Percentiles rank a stretch among this genome's conserved stretches.
Conservation (phyloP, 75 land plant species). For the Cunninghamia lanceolata region DNA sequence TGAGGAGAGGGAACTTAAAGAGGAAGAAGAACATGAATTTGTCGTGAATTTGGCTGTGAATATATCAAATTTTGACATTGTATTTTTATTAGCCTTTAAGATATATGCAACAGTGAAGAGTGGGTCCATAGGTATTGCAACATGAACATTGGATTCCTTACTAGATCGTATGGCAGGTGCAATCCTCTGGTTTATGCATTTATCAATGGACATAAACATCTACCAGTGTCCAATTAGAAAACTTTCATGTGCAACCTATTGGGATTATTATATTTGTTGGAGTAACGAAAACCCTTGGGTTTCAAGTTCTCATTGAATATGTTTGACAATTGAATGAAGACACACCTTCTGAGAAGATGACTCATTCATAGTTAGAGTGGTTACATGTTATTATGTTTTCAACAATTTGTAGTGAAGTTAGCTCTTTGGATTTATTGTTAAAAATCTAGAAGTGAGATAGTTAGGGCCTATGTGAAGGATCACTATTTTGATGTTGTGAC, state of each 20-base stretch:
- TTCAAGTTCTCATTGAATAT: slow-evolving; percentile 69
- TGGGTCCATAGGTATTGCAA: slow-evolving; percentile 84
- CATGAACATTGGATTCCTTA: slow-evolving; percentile 88
- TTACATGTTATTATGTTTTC: slow-evolving; percentile 69
- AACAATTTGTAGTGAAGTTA: slow-evolving; percentile 70
- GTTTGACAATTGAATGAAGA: slow-evolving; percentile 48
- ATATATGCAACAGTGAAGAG: slow-evolving; percentile 72
- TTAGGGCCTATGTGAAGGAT: slow-evolving; percentile 86
- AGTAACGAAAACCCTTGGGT: slow-evolving; percentile 68
- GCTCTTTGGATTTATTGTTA: slow-evolving; percentile 77
- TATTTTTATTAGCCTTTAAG: too few relatives aligned
- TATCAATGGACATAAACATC: slow-evolving; percentile 63
- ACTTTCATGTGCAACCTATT: slow-evolving; percentile 77
- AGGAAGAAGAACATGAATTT: too few relatives aligned
- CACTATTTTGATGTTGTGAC: slow-evolving; percentile 91
- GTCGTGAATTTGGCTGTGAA: too few relatives aligned
- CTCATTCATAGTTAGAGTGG: slow-evolving; percentile 51
- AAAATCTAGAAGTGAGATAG: slow-evolving; percentile 65
- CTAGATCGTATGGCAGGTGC: slow-evolving; percentile 85
- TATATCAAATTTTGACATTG: too few relatives aligned
- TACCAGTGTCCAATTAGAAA: slow-evolving; percentile 87
- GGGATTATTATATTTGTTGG: slow-evolving; percentile 29
- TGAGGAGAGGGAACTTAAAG: too few relatives aligned
- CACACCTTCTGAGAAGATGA: slow-evolving; percentile 34
- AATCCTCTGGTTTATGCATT: slow-evolving; percentile 70